Evolutionary conservation across 371 early-diverging fungal species (phyloP).

Genomic region (Apophysomyces sp.): DNA sequence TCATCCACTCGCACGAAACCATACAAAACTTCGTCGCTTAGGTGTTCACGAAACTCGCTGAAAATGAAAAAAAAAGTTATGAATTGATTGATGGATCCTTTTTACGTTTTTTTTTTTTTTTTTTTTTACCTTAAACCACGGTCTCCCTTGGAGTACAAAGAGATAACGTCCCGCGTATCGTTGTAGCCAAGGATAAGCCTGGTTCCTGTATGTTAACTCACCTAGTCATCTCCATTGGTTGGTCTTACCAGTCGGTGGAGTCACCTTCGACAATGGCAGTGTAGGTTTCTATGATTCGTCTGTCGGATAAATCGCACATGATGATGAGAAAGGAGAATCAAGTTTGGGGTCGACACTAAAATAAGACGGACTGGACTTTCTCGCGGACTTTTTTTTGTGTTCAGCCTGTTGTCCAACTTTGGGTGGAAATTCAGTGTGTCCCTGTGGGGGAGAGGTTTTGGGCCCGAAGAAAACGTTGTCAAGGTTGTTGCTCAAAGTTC

Average conservation of each 20-base stretch:
- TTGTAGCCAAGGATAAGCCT: constrained; percentile 74
- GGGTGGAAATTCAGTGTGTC: too few relatives aligned
- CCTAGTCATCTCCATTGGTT: background rate
- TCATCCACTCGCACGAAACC: constrained; percentile 66
- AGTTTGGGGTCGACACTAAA: background rate
- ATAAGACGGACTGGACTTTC: background rate
- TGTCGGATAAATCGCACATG: constrained; percentile 74
- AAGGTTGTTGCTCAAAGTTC: too few relatives aligned
- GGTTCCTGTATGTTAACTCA: too few relatives aligned
- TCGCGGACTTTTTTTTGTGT: too few relatives aligned
- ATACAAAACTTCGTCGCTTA: constrained; percentile 66
- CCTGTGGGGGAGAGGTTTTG: too few relatives aligned
- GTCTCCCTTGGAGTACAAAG: constrained; percentile 59
- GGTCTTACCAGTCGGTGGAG: constrained; percentile 54
- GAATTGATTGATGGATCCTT: background rate
- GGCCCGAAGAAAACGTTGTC: too few relatives aligned
- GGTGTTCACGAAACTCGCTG: constrained; percentile 57
- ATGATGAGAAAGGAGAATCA: constrained; percentile 24
- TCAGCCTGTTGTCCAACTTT: too few relatives aligned
- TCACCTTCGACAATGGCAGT: constrained; percentile 56
- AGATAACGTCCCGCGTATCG: constrained; percentile 68
- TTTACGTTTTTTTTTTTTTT: background rate
- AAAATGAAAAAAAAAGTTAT: background rate
- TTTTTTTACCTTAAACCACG: constrained; percentile 50
- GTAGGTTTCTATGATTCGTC: constrained; percentile 62